phyloP scores from a whole-genome alignment of 2,329 filamentous ascomycete genomes.

The Aureobasidium lini region DNA sequence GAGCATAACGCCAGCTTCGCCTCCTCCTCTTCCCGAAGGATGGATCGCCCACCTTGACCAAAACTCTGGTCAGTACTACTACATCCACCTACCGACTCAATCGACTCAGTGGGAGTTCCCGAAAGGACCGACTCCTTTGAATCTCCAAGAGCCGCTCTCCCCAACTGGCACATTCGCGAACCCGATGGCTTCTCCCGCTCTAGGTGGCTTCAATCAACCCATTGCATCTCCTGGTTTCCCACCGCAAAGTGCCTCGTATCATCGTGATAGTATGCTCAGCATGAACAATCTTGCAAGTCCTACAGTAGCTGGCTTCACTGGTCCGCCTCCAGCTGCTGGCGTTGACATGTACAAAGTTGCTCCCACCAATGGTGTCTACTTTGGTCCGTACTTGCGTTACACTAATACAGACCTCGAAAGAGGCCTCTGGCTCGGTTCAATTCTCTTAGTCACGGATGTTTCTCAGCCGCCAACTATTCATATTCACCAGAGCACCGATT shows the following conservation, averaged over 20 bases:
- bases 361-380: constrained; percentile 95
- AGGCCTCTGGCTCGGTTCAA: constrained; percentile 86
- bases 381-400: constrained; percentile 91
- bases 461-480: constrained; percentile 94
- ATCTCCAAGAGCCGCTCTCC: constrained; percentile 77
- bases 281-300: constrained; percentile 67
- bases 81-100: constrained; percentile 91
- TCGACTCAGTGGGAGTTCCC: constrained; percentile 99
- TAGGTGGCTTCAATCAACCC: constrained; percentile 49
- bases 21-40: constrained; percentile 88
- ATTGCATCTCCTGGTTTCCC: constrained; percentile 76
- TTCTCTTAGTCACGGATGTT: constrained; percentile 84
- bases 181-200: constrained; percentile 37
- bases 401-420: constrained; percentile 95
- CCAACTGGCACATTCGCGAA: constrained; percentile 56
- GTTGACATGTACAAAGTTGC: constrained; percentile 91
- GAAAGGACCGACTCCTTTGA: constrained; percentile 85
- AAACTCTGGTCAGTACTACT: constrained; percentile 96
- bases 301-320: constrained; percentile 73
- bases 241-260: constrained; percentile 63
- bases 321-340: constrained; percentile 79
- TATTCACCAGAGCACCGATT: constrained; percentile 79
- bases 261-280: constrained; percentile 74
- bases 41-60: constrained; percentile 97
- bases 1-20: constrained; percentile 63